Base-by-base conservation (phyloP, 768 basidiomycete genomes). In the Hortiboletus flavorubellus region DNA sequence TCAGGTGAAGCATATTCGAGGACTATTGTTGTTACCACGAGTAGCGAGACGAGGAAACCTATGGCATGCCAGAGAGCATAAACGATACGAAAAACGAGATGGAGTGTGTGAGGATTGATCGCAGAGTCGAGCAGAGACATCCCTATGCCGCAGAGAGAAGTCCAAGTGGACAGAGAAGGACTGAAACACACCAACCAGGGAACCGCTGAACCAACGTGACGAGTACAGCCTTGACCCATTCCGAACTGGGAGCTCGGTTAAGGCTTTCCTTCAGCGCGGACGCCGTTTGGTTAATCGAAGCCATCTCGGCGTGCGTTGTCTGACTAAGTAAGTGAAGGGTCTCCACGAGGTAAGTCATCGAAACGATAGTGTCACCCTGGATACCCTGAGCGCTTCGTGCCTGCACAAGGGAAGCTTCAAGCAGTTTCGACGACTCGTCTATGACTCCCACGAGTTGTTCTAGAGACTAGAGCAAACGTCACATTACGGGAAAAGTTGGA, bases 211-310 rank as follows among this genome's bases (percentile, higher is more conserved):
- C 30, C 8, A 59, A 42, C 3, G 61, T 54, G 21, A 55, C 26
- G 4, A 62, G 38, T 23, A 56, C 42, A 39, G 56, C 58, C 45
- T 54, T 66, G 12, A 58, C n/a, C 69, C 69, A 69, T 26, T 67
- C 61, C 26, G 50, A 51, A 49, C 52, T 18, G 5, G 57, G 48
- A 15, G 51, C 55, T 42, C 52, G 61, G 46, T 51, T 56, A 41
- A 80, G 67, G 30, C 54, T 57, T 38, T 67, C 61, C 35, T 60
- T 70, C 26, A 72, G 53, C 3, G 59, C 56, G 43, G 56, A 59
- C 4, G 77, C 73, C 21, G 83, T 78, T 18, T 65, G 72, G 46
- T 79, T 81, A 51, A 85, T 76, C 53, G 72, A 74, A 50, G 74
- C 69, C 37, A 85, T 66, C 58, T 81, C 80, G 15, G 59, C 53